Percentiles rank a stretch among this genome's conserved stretches.
phyloP scores from a whole-genome alignment of 495 filamentous ascomycete genomes.

The Trichoderma reesei region DNA sequence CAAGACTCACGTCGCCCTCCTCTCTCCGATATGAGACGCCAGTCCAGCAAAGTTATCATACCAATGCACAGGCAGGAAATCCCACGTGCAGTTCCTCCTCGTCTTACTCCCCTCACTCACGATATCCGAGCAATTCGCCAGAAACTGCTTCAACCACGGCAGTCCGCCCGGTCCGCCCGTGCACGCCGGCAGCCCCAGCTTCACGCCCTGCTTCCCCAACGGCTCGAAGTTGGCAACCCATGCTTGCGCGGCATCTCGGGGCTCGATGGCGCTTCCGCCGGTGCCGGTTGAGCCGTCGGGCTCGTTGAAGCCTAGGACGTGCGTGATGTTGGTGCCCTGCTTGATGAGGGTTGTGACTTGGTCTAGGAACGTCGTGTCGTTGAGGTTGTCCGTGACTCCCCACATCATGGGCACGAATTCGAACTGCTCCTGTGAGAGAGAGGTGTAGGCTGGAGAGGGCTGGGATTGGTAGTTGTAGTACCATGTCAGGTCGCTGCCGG shows the following conservation, averaged over 20 bases:
- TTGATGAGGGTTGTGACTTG: conserved; percentile 32
- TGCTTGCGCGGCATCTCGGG: conserved; percentile 39
- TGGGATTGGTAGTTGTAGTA: conserved; percentile 55
- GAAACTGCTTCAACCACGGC: conserved; percentile 48
- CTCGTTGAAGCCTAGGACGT: conserved; percentile 57
- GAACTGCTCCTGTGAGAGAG: conserved; percentile 26
- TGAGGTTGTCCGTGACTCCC: conserved; percentile 32
- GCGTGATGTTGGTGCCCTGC: conserved; percentile 38
- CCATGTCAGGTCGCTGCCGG: conserved; percentile 47
- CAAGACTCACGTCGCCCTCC: conserved; percentile 19
- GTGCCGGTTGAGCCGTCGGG: conserved; percentile 40
- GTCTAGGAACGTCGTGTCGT: conserved; percentile 37
- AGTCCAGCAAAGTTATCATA: conserved; percentile 51
- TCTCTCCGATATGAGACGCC: conserved; percentile 30
- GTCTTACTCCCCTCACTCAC: conserved; percentile 14
- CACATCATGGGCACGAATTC: conserved; percentile 61
- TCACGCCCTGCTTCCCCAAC: conserved; percentile 38
- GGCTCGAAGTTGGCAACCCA: conserved; percentile 53
- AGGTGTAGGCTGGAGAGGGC: conserved; percentile 32
- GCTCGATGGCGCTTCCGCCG: conserved; percentile 44
- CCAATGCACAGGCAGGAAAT: conserved; percentile 59
- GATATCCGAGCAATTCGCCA: conserved; percentile 28
- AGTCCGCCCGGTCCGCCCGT: conserved; percentile 39
- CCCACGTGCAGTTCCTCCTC: conserved; percentile 39
- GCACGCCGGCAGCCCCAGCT: conserved; percentile 41